These are phyloP conservation scores for Botrytis galanthina DNA, from an alignment of 2,329 filamentous ascomycete genomes.

Conservation along the genomic window DNA sequence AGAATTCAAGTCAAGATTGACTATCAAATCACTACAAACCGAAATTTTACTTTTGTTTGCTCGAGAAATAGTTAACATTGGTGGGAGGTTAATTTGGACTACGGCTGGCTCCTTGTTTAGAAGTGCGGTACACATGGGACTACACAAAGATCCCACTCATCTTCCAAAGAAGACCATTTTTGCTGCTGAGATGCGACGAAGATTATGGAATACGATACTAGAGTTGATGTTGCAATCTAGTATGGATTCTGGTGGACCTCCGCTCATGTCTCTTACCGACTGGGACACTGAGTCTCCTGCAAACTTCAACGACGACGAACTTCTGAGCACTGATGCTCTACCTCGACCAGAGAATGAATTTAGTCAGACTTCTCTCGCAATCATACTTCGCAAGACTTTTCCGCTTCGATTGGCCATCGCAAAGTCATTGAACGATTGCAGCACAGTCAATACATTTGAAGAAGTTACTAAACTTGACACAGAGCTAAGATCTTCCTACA, in stretches of 20 bases:
- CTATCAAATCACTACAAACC: constrained; percentile 51
- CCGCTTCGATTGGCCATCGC: constrained; percentile 44
- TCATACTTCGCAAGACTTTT: constrained; percentile 46
- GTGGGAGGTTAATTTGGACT: constrained; percentile 50
- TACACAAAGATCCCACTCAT: constrained; percentile 49
- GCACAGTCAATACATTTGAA: constrained; percentile 43
- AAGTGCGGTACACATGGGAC: constrained; percentile 49
- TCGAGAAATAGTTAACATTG: constrained; percentile 42
- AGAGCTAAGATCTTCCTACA: constrained; percentile 2
- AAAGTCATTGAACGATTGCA: constrained; percentile 46
- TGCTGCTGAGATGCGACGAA: constrained; percentile 48
- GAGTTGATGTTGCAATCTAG: constrained; percentile 49
- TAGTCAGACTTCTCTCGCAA: constrained; percentile 44
- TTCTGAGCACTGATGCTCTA: constrained; percentile 38
- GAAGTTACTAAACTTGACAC: constrained; percentile 43
- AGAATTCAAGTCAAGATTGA: constrained; percentile 51
- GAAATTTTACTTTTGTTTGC: constrained; percentile 47
- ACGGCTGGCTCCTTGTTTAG: constrained; percentile 46
- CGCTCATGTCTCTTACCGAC: constrained; percentile 43
- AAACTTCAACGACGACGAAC: constrained; percentile 52
- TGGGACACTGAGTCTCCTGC: constrained; percentile 50
- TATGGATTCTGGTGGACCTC: constrained; percentile 47
- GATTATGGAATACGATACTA: constrained; percentile 53
- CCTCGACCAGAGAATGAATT: constrained; percentile 41
- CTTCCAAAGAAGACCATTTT: constrained; percentile 41